Percentiles rank a stretch among this genome's conserved stretches.
Conservation (phyloP, 495 filamentous ascomycete species). For the Margaritispora aquatica region DNA sequence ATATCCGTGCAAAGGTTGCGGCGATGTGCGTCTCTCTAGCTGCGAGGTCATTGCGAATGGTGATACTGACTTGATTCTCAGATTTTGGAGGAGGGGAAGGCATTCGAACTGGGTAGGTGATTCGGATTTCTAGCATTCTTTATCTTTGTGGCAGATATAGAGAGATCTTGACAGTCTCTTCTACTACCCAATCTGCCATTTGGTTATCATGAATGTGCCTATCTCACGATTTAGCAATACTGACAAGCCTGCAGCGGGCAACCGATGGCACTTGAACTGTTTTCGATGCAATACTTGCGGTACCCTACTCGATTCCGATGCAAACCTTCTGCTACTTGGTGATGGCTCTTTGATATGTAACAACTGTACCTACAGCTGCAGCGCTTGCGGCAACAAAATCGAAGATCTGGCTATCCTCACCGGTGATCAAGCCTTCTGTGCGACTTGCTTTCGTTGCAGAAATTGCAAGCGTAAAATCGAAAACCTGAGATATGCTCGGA, state of each 20-base stretch:
- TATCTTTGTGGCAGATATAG: neutral
- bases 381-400: conserved; percentile 94
- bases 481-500: conserved; percentile 95
- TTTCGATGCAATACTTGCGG: conserved; percentile 97
- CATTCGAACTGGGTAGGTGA: conserved; percentile 89
- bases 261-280: conserved; percentile 99
- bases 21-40: conserved; percentile 61
- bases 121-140: neutral
- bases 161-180: neutral
- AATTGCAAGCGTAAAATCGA: conserved; percentile 99
- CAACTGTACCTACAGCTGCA: conserved; percentile 99
- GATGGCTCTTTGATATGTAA: conserved; percentile 98
- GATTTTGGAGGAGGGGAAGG: conserved; percentile 98
- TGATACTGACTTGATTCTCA: conserved; percentile 31
- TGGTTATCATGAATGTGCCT: neutral
- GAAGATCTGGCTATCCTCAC: conserved; percentile 97
- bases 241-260: conserved; percentile 61
- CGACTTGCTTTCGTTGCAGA: conserved; percentile 91
- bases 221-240: conserved; percentile 5
- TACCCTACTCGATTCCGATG: conserved; percentile 94
- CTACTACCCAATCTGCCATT: neutral
- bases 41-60: neutral
- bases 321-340: conserved; percentile 92
- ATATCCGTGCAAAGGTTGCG: conserved; percentile 95
- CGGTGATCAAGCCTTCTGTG: conserved; percentile 98